A percentile compares a stretch with the other conserved stretches of the same genome.
These are phyloP conservation scores for Lindgomyces ingoldianus DNA, from an alignment of 495 filamentous ascomycete species.

Conservation along the genomic window DNA sequence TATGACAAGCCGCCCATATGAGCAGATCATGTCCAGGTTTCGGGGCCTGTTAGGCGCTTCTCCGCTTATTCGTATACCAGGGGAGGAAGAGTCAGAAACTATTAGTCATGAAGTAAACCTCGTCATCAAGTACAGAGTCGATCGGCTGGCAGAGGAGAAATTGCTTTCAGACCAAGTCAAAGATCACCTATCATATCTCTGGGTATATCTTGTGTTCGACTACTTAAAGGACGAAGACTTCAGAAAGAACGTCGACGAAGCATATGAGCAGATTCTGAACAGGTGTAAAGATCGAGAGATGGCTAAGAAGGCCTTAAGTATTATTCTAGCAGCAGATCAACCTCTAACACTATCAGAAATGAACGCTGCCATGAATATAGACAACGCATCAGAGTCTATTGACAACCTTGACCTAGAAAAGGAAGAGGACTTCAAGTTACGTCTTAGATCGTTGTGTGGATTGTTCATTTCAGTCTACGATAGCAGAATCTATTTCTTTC, in stretches of 20 bases:
- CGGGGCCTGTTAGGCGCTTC: not conserved
- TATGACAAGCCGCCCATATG: conserved; percentile 23
- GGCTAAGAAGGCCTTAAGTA: conserved; percentile 7
- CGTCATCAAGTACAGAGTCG: conserved; percentile 19
- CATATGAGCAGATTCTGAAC: conserved; percentile 18
- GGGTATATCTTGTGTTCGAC: conserved; percentile 23
- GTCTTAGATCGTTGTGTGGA: conserved; percentile 16
- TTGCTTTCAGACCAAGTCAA: not conserved
- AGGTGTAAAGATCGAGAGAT: conserved; percentile 1
- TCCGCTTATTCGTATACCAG: conserved; percentile 7
- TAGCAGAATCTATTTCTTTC: conserved; percentile 23
- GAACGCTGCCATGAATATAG: not conserved
- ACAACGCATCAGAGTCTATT: not conserved
- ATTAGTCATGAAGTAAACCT: conserved; percentile 17
- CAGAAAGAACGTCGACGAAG: conserved; percentile 12
- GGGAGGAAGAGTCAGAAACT: conserved; percentile 10
- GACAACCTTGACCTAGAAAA: not conserved
- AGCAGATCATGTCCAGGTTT: conserved; percentile 3
- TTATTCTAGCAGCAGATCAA: conserved; percentile 12
- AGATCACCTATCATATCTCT: conserved; percentile 20
- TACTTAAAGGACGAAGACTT: conserved; percentile 8
- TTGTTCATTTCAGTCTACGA: conserved; percentile 15
- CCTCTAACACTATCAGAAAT: conserved; percentile 16
- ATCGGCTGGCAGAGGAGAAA: not conserved
- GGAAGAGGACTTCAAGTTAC: conserved; percentile 1